These are phyloP conservation scores for Irpex sp. DNA, from an alignment of 1,284 basidiomycete genomes.

Conservation along the genomic window DNA sequence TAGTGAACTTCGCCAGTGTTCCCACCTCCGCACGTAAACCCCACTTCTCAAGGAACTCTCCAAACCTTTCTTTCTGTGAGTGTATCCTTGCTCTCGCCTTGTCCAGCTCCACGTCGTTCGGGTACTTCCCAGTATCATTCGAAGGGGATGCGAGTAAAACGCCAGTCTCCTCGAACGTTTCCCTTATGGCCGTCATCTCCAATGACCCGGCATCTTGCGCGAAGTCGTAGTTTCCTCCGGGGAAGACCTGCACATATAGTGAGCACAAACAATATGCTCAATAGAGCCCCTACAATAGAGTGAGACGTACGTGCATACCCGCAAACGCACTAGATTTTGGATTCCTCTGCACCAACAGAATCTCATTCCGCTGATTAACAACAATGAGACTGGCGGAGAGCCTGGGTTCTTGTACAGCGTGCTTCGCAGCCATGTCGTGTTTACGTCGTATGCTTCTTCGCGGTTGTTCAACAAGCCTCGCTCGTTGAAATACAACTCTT, in stretches of 20 bases:
- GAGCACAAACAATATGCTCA: no score
- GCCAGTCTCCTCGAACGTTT: slow-evolving; percentile 73
- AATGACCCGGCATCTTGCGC: slow-evolving; percentile 52
- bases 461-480: no score
- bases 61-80: slow-evolving; percentile 44
- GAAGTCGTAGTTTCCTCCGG: slow-evolving; percentile 64
- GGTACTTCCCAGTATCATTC: slow-evolving; percentile 10
- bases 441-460: no score
- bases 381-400: slow-evolving; percentile 41
- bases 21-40: slow-evolving; percentile 39
- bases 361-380: slow-evolving; percentile 60
- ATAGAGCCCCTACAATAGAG: no score
- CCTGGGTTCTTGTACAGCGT: no score
- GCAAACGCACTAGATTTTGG: slow-evolving; percentile 29
- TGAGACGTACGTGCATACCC: slow-evolving; percentile 55
- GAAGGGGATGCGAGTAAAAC: slow-evolving; percentile 52
- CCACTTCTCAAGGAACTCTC: slow-evolving; percentile 47
- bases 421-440: no score
- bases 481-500: no score
- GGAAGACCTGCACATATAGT: slow-evolving; percentile 56
- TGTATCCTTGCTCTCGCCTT: slow-evolving; percentile 56
- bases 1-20: slow-evolving; percentile 59
- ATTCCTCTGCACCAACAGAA: slow-evolving; percentile 37
- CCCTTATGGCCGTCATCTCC: slow-evolving; percentile 60
- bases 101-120: slow-evolving; percentile 41